Percentiles rank a stretch among this genome's conserved stretches.
These are phyloP conservation scores for Pelargonium nanum DNA, from an alignment of 345 rosid species.

Conservation along the genomic window DNA sequence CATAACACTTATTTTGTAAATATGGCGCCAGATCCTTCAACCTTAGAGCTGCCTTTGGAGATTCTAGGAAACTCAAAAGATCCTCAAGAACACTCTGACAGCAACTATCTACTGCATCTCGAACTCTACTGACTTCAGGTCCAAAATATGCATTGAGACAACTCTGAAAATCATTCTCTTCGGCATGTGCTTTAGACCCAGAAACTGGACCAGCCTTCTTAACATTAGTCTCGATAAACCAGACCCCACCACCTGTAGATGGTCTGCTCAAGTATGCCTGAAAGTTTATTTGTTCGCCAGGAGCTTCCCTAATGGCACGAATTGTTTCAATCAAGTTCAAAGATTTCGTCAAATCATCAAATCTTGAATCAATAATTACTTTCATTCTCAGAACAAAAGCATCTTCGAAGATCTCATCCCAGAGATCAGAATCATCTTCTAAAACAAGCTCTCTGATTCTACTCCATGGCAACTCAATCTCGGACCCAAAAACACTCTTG, in stretches of 20 bases:
- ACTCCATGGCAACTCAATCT: constrained; percentile 93
- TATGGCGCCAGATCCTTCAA: constrained; percentile 67
- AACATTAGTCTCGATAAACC: constrained; percentile 76
- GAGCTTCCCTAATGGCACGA: constrained; percentile 28
- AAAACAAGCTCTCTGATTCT: constrained; percentile 84
- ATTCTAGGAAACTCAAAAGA: constrained; percentile 77
- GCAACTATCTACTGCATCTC: constrained; percentile 73
- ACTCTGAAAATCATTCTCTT: constrained; percentile 61
- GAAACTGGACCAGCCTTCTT: constrained; percentile 39
- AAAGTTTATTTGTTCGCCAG: constrained; percentile 52
- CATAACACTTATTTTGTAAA: constrained; percentile 73
- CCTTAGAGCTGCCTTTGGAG: constrained; percentile 81
- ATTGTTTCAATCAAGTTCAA: constrained; percentile 47
- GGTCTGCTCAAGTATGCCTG: constrained; percentile 75
- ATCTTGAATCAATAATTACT: constrained; percentile 51
- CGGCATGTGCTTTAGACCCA: constrained; percentile 37
- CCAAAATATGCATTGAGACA: constrained; percentile 85
- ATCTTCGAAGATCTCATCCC: constrained; percentile 97
- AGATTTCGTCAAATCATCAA: constrained; percentile 45
- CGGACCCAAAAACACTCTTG: constrained; percentile 83
- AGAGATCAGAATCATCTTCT: constrained; percentile 75
- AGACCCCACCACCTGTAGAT: constrained; percentile 83
- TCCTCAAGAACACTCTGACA: constrained; percentile 73
- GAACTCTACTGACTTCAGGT: constrained; percentile 71
- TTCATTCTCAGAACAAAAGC: constrained; percentile 90